Base-by-base conservation (phyloP, 2,329 filamentous ascomycete species). In the Cladosporium sp. region DNA sequence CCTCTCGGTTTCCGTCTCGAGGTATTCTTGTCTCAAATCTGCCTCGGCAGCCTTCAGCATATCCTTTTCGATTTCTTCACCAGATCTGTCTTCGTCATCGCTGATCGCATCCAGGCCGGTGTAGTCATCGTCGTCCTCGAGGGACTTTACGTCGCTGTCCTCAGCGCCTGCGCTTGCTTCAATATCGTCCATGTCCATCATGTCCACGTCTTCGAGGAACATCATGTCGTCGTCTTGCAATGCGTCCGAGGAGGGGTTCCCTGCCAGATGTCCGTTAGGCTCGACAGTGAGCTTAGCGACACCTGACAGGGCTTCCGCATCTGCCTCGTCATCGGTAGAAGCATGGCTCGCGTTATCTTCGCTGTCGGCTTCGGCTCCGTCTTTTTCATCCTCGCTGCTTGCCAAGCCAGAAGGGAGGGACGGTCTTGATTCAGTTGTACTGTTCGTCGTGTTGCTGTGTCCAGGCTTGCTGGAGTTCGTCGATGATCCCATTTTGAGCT, bases 301-400 rank as follows among this genome's bases (percentile, higher is more conserved):
- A 68, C 66, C 71, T 72, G 73, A 70, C 74, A 76, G 74, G 74
- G 74, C 74, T 68, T 68, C 69, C 12, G 44, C 72, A 73, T 74
- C 71, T 66, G 71, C 65, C 62, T 75, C 71, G 44, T 73, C 69
- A 21, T 54, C 59, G 15, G 68, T 62, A 36, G 67, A 68, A 11
- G 69, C 67, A 34, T 69, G 66, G 52, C 71, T 68, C 24, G 70
- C 71, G 28, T 68, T 65, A 21, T 65, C 67, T 57, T 60, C 69
- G 61, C 69, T 68, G 28, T 71, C 68, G 36, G 59, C 68, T 41
- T 67, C 70, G 21, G 67, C 70, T 24, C 69, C 67, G 18, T 69
- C 72, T 21, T 69, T 65, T n/a, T 70, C 68, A 47, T 72, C 71
- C 14, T 69, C 72, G 44, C 68, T 70, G 18, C 70, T 52, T 21